Evolutionary conservation across 345 rosid genomes (phyloP).

Genomic region (Eucalyptus regnans): DNA sequence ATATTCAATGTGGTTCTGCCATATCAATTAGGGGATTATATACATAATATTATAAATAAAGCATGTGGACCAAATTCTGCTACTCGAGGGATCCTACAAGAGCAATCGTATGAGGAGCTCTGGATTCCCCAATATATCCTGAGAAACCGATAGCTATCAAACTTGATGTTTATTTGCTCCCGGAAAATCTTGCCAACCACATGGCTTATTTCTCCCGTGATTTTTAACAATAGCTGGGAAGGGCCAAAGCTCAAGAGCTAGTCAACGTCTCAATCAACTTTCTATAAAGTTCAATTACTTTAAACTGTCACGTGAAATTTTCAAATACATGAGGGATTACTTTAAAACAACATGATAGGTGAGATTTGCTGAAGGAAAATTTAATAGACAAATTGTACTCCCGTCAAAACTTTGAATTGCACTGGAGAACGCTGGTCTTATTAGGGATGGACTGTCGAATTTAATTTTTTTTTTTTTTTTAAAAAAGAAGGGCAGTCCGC

Average conservation of each 20-base stretch:
- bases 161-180: not conserved
- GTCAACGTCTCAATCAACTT: not conserved
- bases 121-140: not conserved
- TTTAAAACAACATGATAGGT: not conserved
- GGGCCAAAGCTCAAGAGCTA: not conserved
- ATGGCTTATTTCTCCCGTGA: not conserved
- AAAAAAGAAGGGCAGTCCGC: not conserved
- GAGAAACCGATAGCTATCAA: not conserved
- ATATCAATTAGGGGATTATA: not conserved
- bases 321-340: not conserved
- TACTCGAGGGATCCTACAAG: not conserved
- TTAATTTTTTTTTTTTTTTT: accelerated
- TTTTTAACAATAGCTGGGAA: not conserved
- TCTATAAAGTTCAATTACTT: not conserved
- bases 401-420: not conserved
- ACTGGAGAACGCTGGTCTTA: not conserved
- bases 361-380: not conserved
- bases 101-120: not conserved
- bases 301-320: not conserved
- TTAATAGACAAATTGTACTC: not conserved
- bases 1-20: not conserved
- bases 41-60: not conserved
- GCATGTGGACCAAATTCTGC: not conserved
- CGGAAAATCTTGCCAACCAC: not conserved
- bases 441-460: not conserved